Conservation (phyloP, 257 asterid species). For the Capsicum baccatum region DNA sequence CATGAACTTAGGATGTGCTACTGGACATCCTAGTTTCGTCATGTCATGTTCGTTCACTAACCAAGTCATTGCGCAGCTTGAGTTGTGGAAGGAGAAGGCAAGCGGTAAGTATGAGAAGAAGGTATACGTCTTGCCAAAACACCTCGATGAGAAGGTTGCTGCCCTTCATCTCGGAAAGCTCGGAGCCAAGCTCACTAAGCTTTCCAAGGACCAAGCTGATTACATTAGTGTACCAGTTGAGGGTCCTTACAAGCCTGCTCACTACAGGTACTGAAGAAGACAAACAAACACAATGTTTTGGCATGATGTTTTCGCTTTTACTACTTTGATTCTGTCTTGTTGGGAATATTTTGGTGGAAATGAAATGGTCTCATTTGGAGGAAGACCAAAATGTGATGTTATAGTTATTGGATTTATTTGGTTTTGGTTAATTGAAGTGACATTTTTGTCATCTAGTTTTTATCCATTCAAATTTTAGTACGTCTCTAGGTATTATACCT, state of each 20-base stretch:
- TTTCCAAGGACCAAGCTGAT: conserved; percentile 54
- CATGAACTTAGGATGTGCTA: conserved; percentile 76
- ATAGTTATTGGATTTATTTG: not conserved
- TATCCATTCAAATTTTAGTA: not conserved
- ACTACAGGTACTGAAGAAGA: conserved; percentile 55
- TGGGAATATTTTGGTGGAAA: conserved; percentile 29
- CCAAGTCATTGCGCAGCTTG: conserved; percentile 70
- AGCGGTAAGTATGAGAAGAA: conserved; percentile 60
- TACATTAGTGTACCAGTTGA: conserved; percentile 60
- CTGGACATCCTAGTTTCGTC: conserved; percentile 68
- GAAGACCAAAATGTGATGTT: conserved; percentile 24
- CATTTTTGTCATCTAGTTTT: not conserved
- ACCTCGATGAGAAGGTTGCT: conserved; percentile 69
- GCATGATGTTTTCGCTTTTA: conserved; percentile 7
- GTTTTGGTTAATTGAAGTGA: not conserved
- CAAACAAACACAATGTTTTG: not conserved
- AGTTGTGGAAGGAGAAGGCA: conserved; percentile 60
- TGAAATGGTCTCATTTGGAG: conserved; percentile 27
- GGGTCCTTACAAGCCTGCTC: conserved; percentile 72
- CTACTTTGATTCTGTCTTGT: not conserved
- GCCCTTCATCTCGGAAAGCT: conserved; percentile 66
- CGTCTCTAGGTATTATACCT: not conserved
- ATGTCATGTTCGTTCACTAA: conserved; percentile 69
- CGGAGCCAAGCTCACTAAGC: conserved; percentile 68
- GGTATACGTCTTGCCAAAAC: conserved; percentile 63